Base-by-base conservation (phyloP, 2,329 filamentous ascomycete species). In the Calonectria naviculata region DNA sequence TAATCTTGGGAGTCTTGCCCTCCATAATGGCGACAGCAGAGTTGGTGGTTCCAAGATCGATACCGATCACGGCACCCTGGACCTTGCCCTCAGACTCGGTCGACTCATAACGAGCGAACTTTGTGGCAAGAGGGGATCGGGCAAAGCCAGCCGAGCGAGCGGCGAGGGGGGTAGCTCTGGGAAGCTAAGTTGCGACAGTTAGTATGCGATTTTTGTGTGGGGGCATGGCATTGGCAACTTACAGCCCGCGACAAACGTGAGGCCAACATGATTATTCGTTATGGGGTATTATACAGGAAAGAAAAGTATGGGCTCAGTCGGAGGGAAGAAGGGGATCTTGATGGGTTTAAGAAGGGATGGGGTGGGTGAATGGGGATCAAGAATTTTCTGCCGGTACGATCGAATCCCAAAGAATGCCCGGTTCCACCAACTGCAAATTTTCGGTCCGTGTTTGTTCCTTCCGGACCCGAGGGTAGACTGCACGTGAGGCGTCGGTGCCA, bases 11-110 rank as follows among this genome's bases (percentile, higher is more conserved):
- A 68, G 90, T 87, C 89, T 97, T 97, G 86, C 96, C 97, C 90
- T 98, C 96, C 95, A 98, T 98, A 76, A 98, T 89, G 81, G 95
- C 96, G 73, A 98, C 96, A 68, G 96, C 96, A 72, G 96, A 98
- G 91, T 98, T 98, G 80, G 96, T 98, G 83, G 96, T 98, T 83
- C 96, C 96, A 82, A 98, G 88, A 90, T 98, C 96, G 84, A 98
- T 98, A 93, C 97, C 97, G 82, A 98, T 98, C 85, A 98, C 96
- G 81, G 94, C 88, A 83, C 97, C 97, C 88, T 96, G 94, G 73
- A 98, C 94, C 91, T 98, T 98, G 62, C 83, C 79, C 29, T 78
- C 79, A 66, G 82, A 76, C 67, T 80, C 75, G 78, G 94, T 93
- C 46, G 92, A 93, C 85, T 93, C 93, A 87, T 93, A 95, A 80